These are phyloP conservation scores for Eutrema yunnanense DNA, from an alignment of 345 rosid species.

Conservation along the genomic window DNA sequence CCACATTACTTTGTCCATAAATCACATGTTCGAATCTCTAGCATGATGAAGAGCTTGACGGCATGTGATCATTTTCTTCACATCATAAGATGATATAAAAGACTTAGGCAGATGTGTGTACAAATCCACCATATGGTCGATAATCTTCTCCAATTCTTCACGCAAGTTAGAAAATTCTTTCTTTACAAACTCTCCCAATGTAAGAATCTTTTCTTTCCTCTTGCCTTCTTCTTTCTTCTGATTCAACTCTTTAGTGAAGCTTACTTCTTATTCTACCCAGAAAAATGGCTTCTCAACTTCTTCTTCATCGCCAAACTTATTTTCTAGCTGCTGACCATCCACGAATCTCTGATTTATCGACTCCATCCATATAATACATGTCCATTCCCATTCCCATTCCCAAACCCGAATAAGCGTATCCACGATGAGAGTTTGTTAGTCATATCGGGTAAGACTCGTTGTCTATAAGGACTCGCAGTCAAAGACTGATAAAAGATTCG, in stretches of 20 bases:
- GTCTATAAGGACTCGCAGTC: not conserved
- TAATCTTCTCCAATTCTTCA: constrained; percentile 1
- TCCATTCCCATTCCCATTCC: too few species aligned
- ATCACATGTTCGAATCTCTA: not conserved
- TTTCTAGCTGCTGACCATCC: too few species aligned
- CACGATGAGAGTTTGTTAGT: not conserved
- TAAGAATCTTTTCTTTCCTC: not conserved
- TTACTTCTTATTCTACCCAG: too few species aligned
- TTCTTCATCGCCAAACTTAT: too few species aligned
- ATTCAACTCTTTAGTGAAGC: not conserved
- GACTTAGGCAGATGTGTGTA: constrained; percentile 34
- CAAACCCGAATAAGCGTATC: too few species aligned
- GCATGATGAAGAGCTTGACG: constrained; percentile 7
- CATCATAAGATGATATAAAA: constrained; percentile 7
- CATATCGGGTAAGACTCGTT: not conserved
- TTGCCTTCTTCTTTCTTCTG: not conserved
- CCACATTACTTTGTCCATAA: too few species aligned
- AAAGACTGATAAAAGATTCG: not conserved
- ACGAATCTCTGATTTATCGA: too few species aligned
- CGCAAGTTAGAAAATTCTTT: not conserved
- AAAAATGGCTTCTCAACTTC: too few species aligned
- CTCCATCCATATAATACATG: too few species aligned
- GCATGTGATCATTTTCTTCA: constrained; percentile 16
- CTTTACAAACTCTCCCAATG: constrained; percentile 17
- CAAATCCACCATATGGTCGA: not conserved